A percentile compares a stretch with the other conserved stretches of the same genome.
Evolutionary conservation across 257 asterid species (phyloP).

Genomic region (Misopates orontium): DNA sequence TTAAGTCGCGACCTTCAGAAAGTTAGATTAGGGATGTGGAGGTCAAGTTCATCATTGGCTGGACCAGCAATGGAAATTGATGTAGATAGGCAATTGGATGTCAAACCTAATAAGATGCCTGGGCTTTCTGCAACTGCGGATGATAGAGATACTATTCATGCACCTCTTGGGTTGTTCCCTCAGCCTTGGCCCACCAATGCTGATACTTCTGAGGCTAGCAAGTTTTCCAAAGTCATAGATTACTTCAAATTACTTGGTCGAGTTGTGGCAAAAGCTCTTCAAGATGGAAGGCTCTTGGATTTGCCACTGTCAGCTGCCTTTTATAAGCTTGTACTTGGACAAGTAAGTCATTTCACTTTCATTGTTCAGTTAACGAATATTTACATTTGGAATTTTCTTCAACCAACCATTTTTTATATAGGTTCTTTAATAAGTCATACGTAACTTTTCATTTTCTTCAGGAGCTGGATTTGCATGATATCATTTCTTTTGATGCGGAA

Average conservation of each 20-base stretch:
- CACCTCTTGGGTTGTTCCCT: slow-evolving; percentile 92
- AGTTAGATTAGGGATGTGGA: slow-evolving; percentile 83
- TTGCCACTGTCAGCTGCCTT: slow-evolving; percentile 80
- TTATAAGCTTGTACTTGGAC: slow-evolving; percentile 81
- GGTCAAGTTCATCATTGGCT: slow-evolving; percentile 47
- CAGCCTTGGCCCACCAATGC: slow-evolving; percentile 78
- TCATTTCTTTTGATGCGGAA: slow-evolving; percentile 70
- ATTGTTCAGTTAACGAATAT: background rate
- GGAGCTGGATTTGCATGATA: slow-evolving; percentile 92
- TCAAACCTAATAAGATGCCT: slow-evolving; percentile 20
- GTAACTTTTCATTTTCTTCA: slow-evolving; percentile 34
- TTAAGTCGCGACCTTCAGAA: slow-evolving; percentile 90
- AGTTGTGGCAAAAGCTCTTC: slow-evolving; percentile 96
- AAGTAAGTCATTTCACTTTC: slow-evolving; percentile 43
- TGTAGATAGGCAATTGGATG: slow-evolving; percentile 3
- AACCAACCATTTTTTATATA: background rate
- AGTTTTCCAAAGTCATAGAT: slow-evolving; percentile 62
- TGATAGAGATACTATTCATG: slow-evolving; percentile 58
- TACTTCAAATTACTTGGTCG: slow-evolving; percentile 83
- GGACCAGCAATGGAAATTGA: slow-evolving; percentile 64
- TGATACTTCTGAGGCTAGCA: slow-evolving; percentile 66
- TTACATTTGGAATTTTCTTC: background rate
- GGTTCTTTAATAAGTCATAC: slow-evolving; percentile 11
- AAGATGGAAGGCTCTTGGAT: slow-evolving; percentile 96
- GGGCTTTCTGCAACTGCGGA: slow-evolving; percentile 25